phyloP scores from a whole-genome alignment of 768 basidiomycete genomes.

The Cyclocybe aegerita region DNA sequence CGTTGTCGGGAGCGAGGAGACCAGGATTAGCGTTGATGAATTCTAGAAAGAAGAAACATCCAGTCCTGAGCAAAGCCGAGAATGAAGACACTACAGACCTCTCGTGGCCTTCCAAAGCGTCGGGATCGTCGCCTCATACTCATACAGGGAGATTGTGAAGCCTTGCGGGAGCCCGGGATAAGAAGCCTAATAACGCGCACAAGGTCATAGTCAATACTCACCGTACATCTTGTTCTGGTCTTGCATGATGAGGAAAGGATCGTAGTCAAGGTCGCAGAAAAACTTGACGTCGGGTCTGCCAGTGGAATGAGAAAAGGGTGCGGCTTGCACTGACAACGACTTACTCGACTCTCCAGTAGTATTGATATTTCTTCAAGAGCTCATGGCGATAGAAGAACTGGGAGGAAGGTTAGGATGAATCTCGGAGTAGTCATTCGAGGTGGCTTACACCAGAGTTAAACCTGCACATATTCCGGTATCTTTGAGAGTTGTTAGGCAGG shows the following conservation, averaged over 20 bases:
- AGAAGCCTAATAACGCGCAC: background rate
- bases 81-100: slow-evolving; percentile 36
- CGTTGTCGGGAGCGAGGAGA: slow-evolving; percentile 65
- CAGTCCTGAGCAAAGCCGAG: background rate
- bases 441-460: slow-evolving; percentile 85
- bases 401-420: background rate
- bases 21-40: slow-evolving; percentile 67
- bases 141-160: slow-evolving; percentile 81
- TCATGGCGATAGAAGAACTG: slow-evolving; percentile 89
- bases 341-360: slow-evolving; percentile 78
- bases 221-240: slow-evolving; percentile 86
- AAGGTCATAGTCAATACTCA: slow-evolving; percentile 21
- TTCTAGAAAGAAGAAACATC: slow-evolving; percentile 40
- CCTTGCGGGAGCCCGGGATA: slow-evolving; percentile 32
- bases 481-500: slow-evolving; percentile 12
- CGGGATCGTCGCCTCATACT: slow-evolving; percentile 83
- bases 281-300: slow-evolving; percentile 79
- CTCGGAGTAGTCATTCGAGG: background rate
- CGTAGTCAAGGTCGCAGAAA: slow-evolving; percentile 85
- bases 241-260: slow-evolving; percentile 89
- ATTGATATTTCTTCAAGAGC: slow-evolving; percentile 74
- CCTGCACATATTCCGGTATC: slow-evolving; percentile 96
- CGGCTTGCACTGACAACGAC: slow-evolving; percentile 12
- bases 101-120: slow-evolving; percentile 81
- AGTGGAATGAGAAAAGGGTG: slow-evolving; percentile 4